These are phyloP conservation scores for Daldinia sp. DNA, from an alignment of 2,329 filamentous ascomycete genomes.

Conservation along the genomic window DNA sequence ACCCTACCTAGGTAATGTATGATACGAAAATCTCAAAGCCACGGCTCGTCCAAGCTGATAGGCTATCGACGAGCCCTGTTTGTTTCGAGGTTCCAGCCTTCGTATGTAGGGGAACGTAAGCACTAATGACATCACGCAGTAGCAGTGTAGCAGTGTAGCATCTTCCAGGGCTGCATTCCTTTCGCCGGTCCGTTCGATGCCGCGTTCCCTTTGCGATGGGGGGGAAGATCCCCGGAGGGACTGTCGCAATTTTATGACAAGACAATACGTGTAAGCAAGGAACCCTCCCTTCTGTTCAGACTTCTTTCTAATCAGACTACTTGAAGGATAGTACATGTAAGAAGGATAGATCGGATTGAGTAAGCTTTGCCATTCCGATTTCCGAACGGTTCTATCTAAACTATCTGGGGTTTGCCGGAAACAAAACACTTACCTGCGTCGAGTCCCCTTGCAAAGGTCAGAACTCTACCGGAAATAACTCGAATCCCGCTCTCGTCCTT, in stretches of 20 bases:
- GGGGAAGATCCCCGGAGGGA: neutral
- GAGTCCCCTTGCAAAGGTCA: neutral
- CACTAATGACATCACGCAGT: conserved; percentile 33
- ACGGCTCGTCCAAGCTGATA: neutral
- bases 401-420: neutral
- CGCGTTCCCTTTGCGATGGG: neutral
- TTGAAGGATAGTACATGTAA: neutral
- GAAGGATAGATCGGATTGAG: conserved; percentile 11
- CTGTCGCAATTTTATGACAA: neutral
- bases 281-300: neutral
- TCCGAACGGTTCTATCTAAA: conserved; percentile 5
- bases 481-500: conserved; percentile 7
- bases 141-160: conserved; percentile 10
- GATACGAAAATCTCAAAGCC: neutral
- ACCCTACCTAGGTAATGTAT: too few relatives aligned
- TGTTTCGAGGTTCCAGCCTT: conserved; percentile 17
- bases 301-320: neutral
- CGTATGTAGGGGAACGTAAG: conserved; percentile 20
- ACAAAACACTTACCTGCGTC: neutral
- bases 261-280: neutral
- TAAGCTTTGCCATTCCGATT: conserved; percentile 15
- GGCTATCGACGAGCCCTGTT: conserved; percentile 15
- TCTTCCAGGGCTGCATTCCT: conserved; percentile 2
- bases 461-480: conserved; percentile 20
- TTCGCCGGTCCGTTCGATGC: conserved; percentile 2